Percentiles rank a stretch among this genome's conserved stretches.
Conservation (phyloP, 352 stramenopile genomes). For the Pythium monospermum region DNA sequence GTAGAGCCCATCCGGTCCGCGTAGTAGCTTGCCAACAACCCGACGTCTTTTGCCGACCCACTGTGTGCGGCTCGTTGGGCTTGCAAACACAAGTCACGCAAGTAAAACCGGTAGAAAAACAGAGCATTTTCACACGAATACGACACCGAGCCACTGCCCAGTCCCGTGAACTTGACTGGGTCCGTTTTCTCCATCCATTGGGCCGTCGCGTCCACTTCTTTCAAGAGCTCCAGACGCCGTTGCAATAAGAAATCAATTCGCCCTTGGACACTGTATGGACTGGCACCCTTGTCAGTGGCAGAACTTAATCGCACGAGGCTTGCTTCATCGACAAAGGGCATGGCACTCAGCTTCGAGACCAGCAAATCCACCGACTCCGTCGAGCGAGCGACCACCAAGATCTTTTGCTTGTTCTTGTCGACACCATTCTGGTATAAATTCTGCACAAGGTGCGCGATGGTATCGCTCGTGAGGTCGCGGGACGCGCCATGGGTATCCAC, state of each 20-base stretch:
- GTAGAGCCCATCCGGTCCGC: constrained; percentile 28
- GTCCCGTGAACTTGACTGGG: constrained; percentile 40
- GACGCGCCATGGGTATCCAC: constrained; percentile 94
- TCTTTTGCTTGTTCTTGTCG: constrained; percentile 59
- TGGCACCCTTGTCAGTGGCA: constrained; percentile 38
- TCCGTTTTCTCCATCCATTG: constrained; percentile 71
- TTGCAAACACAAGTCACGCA: constrained; percentile 74
- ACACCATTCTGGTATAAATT: constrained; percentile 81
- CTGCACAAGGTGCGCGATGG: constrained; percentile 92
- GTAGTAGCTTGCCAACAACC: constrained; percentile 35
- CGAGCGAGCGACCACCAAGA: constrained; percentile 93
- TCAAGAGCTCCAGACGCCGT: constrained; percentile 76
- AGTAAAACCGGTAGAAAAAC: constrained; percentile 93
- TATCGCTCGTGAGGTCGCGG: constrained; percentile 90
- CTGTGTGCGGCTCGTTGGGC: constrained; percentile 16
- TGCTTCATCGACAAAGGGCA: constrained; percentile 63
- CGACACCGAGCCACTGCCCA: constrained; percentile 59
- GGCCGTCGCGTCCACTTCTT: constrained; percentile 91
- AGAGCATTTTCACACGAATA: constrained; percentile 96
- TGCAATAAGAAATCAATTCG: constrained; percentile 83
- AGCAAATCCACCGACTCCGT: constrained; percentile 95
- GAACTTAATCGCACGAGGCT: constrained; percentile 93
- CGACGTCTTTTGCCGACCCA: constrained; percentile 1
- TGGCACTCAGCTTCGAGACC: constrained; percentile 90
- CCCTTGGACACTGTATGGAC: constrained; percentile 86